phyloP scores from a whole-genome alignment of 2,329 filamentous ascomycete species.

The Colletotrichum sp. region DNA sequence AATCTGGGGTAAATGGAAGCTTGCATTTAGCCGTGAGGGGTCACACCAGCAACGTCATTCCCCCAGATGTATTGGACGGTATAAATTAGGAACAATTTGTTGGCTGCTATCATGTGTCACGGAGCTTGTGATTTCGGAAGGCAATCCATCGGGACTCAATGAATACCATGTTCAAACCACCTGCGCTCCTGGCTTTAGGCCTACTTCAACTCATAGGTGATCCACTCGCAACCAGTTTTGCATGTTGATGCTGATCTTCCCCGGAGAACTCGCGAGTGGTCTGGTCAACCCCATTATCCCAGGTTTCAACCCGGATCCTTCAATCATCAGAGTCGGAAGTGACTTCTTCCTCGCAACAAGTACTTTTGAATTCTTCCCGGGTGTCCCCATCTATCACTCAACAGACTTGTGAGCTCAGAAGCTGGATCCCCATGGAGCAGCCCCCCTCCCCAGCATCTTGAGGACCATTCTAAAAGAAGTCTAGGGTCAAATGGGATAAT shows the following conservation, averaged over 20 bases:
- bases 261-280: neutral
- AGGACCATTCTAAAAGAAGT: neutral
- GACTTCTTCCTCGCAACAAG: constrained; percentile 21
- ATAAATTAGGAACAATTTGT: neutral
- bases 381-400: constrained; percentile 19
- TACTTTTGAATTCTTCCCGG: constrained; percentile 21
- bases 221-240: neutral
- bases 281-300: constrained; percentile 21
- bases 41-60: neutral
- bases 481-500: constrained; percentile 19
- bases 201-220: neutral
- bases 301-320: constrained; percentile 21
- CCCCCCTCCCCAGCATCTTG: too few relatives aligned
- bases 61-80: neutral
- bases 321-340: constrained; percentile 11
- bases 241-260: neutral
- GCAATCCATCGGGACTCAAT: neutral
- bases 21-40: constrained; percentile 20
- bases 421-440: neutral
- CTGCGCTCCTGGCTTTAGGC: neutral
- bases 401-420: constrained; percentile 14
- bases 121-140: neutral
- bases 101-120: neutral
- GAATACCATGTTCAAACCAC: neutral
- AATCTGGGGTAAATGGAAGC: constrained; percentile 9